Evolutionary conservation across 2,329 filamentous ascomycete species (phyloP), one percentile per base, ranked within the genome.

Genomic region (Hawksworthiomyces lignivorus): DNA sequence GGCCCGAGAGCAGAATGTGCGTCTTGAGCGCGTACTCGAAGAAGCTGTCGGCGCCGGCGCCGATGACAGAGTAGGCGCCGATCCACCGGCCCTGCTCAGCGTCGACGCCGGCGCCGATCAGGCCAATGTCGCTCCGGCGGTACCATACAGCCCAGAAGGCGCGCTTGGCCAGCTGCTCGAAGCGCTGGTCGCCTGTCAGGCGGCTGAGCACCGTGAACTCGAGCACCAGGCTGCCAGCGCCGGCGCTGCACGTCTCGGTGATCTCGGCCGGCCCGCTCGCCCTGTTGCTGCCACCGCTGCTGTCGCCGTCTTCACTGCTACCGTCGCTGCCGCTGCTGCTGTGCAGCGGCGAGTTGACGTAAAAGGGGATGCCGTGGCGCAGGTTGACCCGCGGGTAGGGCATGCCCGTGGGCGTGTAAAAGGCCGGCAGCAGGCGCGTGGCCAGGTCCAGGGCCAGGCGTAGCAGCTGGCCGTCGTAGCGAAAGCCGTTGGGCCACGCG

Each of bases 91-190:
- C 92, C 21, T 80, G 84, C 57, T 97, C 90, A 2, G 88, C 87
- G 63, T 69, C 90, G 47, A 98, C 88, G 3, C 89, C 90, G 44
- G 87, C 84, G 7, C 90, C 92, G 48, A 98, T 82, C 19, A 98
- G 70, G 4, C 87, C 87, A 53, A 95, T 87, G 30, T 80, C 76
- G 58, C 87, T 96, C 49, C 89, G 77, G 43, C 86, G 74, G 32
- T 82, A 72, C 92, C 92, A 98, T n/a, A 98, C 87, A 19, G 89
- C 84, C 88, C 90, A 96, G 56, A 98, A 98, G 1, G 92, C 90
- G 43, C 85, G 73, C 62, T 97, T 97, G 1, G 87, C 90, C 14
- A 86, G 73, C 55, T 84, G 79, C 61, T 98, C 92, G 54, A 94
- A 98, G n/a, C 85, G 78, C 9, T 73, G 67, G 57, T 97, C 87